Base-by-base conservation (phyloP, 805 yeast genomes). In the Ogataea pini region DNA sequence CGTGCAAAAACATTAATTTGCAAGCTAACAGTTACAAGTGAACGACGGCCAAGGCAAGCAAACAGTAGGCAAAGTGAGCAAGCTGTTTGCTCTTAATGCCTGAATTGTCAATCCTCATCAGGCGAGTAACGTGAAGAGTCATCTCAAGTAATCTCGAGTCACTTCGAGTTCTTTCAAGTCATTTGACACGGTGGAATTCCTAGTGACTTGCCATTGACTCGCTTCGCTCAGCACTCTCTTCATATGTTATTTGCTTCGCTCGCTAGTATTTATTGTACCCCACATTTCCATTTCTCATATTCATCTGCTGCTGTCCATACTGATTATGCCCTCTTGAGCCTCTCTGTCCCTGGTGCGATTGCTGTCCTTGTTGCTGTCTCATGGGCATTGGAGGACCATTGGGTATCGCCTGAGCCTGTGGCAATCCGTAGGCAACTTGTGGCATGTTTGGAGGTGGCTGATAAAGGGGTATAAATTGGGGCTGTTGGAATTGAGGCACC, bases 401-500 rank as follows among this genome's bases (percentile, higher is more conserved):
- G 8, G 50, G 33, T 16, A 54, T 19, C 6, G 24, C 44, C 22
- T 51, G 56, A 7, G 27, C 39, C 27, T 48, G 55, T 10, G 50
- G 54, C 7, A 55, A 25, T 7, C 57, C 57, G 42, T 55, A 55
- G 4, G 54, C 51, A 39, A 53, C 51, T 39, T 53, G 57, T 3
- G 54, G 49, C 40, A 50, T 50, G 33, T 36, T 53, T 4, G 53
- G 54, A 13, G 55, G 56, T 6, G 58, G 56, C 24, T 55, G 57
- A 28, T 50, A 50, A 12, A 55, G 42, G 3, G 57, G 58, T 27
- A 55, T 46, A 25, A 52, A 55, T 27, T 52, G 58, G 7, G 55
- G 58, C 16, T 52, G 58, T 28, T 52, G 56, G 40, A 55, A 55
- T 31, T 54, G 58, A 18, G 58, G 55, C 14, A 49, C 50, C 19